Base-by-base conservation (phyloP, 768 basidiomycete species). In the Saitozyma sp. region DNA sequence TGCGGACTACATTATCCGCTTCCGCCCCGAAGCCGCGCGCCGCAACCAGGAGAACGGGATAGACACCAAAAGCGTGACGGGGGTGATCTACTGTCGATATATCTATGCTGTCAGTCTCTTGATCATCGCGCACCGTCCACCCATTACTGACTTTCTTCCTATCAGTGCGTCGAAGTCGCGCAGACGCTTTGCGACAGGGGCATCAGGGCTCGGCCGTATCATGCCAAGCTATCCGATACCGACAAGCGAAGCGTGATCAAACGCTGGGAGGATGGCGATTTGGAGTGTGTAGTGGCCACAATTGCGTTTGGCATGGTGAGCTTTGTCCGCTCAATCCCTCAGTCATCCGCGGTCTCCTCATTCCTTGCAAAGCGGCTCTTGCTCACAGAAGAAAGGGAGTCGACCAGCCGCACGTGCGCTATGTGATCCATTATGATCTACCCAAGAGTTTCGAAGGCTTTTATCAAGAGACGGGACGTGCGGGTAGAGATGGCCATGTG, bases 241-340 rank as follows among this genome's bases (percentile, higher is more conserved):
- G 43, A 60, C 14, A 63, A 69, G 42, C 64, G 61, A 3, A 42
- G 48, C 8, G 55, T 61, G 2, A 50, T 71, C 46, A 59, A 56
- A 16, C 64, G 61, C 7, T 76, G 74, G 74, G 64, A 70, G 19
- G 66, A 51, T 10, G 72, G 74, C 13, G 43, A 17, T 37, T 19
- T 73, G 14, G 66, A 69, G 54, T 67, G 62, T 46, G 67, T 73
- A 9, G 71, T 77, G 8, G 76, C 76, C 1, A 78, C 76, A 16
- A 75, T 80, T 50, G 79, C 79, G 3, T 80, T 80, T 49, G 79
- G 79, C 9, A 80, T 80, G 79, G 79, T 78, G 52, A 68, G 76
- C 59, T 1, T 3, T 42, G 29, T 40, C 42, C 40, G 38, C 4
- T 11, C 6, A 6, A 43, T n/a, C n/a, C 11, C 3, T 0, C 9